Evolutionary conservation across 495 filamentous ascomycete genomes (phyloP), one percentile per base, ranked within the genome.

Genomic region (Evansstolkia leycettana): DNA sequence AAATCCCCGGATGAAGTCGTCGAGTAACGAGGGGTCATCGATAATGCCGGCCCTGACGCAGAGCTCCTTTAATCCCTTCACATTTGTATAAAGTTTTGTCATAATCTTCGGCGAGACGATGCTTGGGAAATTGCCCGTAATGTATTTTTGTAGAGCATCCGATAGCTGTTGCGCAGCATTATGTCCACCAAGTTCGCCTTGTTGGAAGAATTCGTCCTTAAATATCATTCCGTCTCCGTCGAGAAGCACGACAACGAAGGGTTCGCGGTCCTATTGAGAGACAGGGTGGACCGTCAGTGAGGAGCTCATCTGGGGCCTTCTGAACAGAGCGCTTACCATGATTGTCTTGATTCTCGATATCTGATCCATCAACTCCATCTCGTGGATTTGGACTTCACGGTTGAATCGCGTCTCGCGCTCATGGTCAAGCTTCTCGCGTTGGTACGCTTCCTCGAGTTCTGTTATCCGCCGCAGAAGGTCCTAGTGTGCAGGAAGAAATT

Each of bases 151-250:
- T 19, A 86, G 59, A 18, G 69, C 62, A 16, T 58, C 54, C 38
- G 67, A 68, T 12, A 92, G 67, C 25, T 70, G 60, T 28, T 67
- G 58, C 3, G 82, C 84, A 7, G 82, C 84, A 51, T 65, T 67
- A 45, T 69, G 81, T 17, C 84, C 84, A 25, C 84, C 84, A 33
- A 73, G 62, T 43, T 77, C 58, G 4, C 81, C 84, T 30, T 72
- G 62, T 34, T 69, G 62, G 33, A 87, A 48, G 26, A 74, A 69
- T 23, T 70, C 52, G 42, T 85, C 75, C 34, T 75, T 65, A 52
- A 92, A 92, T 43, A 89, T 72, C 46, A 85, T 70, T 17, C 76
- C 77, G 47, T 87, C 78, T 17, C 81, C 83, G 49, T 92, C 84
- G 34, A 92, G 70, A 39, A 92, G 60, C 12, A 84, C 69, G 17